Conservation (phyloP, 768 basidiomycete genomes). For the Rhodosporidiobolus sp. region DNA sequence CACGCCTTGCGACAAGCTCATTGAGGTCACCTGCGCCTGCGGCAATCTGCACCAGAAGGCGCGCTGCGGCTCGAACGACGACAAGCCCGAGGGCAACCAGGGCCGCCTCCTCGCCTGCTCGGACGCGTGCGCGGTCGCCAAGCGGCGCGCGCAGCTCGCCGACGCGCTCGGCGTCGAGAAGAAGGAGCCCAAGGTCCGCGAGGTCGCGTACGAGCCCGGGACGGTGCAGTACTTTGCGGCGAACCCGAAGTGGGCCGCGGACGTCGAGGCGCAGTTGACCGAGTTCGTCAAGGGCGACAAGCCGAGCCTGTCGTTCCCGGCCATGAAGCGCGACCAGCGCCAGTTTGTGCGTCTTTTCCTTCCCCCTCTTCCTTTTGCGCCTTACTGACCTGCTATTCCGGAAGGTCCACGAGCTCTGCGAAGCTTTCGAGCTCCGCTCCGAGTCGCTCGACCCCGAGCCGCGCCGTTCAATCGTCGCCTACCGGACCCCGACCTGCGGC, state of each 20-base stretch:
- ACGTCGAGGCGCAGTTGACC: slow-evolving; percentile 66
- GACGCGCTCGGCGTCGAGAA: slow-evolving; percentile 83
- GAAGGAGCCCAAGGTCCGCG: slow-evolving; percentile 50
- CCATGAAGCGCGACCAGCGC: slow-evolving; percentile 73
- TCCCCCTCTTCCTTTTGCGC: slow-evolving; percentile 35
- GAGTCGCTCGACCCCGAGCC: slow-evolving; percentile 91
- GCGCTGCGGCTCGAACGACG: slow-evolving; percentile 75
- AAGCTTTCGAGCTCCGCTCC: slow-evolving; percentile 75
- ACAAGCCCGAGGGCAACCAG: slow-evolving; percentile 45
- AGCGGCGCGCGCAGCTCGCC: slow-evolving; percentile 81
- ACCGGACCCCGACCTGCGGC: slow-evolving; percentile 34
- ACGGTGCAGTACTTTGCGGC: slow-evolving; percentile 32
- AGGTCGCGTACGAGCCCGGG: slow-evolving; percentile 45
- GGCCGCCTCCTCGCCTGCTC: slow-evolving; percentile 65
- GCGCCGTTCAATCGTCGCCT: slow-evolving; percentile 53
- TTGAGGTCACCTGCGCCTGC: slow-evolving; percentile 91
- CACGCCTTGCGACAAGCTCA: slow-evolving; percentile 79
- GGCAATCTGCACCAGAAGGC: slow-evolving; percentile 73
- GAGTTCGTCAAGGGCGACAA: slow-evolving; percentile 71
- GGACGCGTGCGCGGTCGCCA: slow-evolving; percentile 75
- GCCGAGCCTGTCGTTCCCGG: slow-evolving; percentile 68
- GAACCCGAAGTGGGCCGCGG: slow-evolving; percentile 64
- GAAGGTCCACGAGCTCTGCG: slow-evolving; percentile 59
- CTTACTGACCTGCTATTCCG: slow-evolving; percentile 3
- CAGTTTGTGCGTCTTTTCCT: slow-evolving; percentile 61